Evolutionary conservation across 352 stramenopile genomes (phyloP).

Genomic region (Globisporangium recalcitrans): DNA sequence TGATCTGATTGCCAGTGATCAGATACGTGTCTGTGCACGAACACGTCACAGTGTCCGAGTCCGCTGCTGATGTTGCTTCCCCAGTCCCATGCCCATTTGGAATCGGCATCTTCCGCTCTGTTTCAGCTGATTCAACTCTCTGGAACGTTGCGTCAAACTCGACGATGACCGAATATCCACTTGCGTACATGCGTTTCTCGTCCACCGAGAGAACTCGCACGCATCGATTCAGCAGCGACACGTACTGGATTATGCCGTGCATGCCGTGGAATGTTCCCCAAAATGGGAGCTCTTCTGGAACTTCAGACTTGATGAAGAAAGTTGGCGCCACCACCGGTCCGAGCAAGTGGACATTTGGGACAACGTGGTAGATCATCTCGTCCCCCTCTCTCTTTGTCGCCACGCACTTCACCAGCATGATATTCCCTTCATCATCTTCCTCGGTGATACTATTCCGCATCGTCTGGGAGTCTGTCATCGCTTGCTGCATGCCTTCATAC

Average conservation of each 20-base stretch:
- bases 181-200: slow-evolving; percentile 62
- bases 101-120: slow-evolving; percentile 12
- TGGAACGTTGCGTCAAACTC: slow-evolving; percentile 70
- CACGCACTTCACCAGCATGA: slow-evolving; percentile 56
- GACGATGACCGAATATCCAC: slow-evolving; percentile 70
- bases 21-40: slow-evolving; percentile 75
- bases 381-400: slow-evolving; percentile 40
- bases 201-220: slow-evolving; percentile 50
- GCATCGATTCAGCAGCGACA: slow-evolving; percentile 58
- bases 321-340: slow-evolving; percentile 48
- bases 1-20: slow-evolving; percentile 67
- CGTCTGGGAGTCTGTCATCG: slow-evolving; percentile 39
- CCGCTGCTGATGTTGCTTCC: background rate
- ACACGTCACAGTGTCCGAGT: slow-evolving; percentile 39
- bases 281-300: slow-evolving; percentile 75
- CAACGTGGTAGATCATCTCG: slow-evolving; percentile 38
- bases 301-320: slow-evolving; percentile 75
- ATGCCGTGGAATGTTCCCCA: slow-evolving; percentile 70
- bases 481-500: slow-evolving; percentile 55
- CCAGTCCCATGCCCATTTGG: background rate
- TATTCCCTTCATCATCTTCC: slow-evolving; percentile 56
- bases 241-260: slow-evolving; percentile 64
- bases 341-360: slow-evolving; percentile 58
- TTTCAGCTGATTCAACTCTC: slow-evolving; percentile 25
- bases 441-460: slow-evolving; percentile 51